Base-by-base conservation (phyloP, 768 basidiomycete genomes). In the Tylopilus sp. region DNA sequence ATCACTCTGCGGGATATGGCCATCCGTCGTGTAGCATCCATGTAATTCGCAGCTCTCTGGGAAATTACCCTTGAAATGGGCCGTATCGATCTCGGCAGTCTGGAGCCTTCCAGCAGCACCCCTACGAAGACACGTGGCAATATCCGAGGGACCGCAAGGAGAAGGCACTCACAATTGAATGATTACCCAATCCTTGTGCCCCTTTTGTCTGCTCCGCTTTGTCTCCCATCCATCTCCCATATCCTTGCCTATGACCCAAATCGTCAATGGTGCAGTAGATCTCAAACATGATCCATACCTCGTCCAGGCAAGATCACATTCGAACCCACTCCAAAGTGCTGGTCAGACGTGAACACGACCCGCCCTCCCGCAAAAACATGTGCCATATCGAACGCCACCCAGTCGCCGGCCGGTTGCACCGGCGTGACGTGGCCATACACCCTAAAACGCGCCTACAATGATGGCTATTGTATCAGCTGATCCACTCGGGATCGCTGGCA, bases 141-240 rank as follows among this genome's bases (percentile, higher is more conserved):
- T 15, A 30, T 44, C 26, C 18, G 44, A 22, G 22, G 17, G 39
- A 40, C 41, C 51, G 47, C 25, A 4, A 47, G 26, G 49, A 47
- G 26, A 48, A 13, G 74, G 40, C n/a, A 0, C 51, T 67, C 63
- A 93, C 91, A 99, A 73, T 71, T 86, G 88, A 50, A 95, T 83
- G 52, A 98, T 79, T 5, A 81, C 90, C 90, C 92, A 98, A 61
- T 98, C 95, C 42, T 83, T 89, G 69, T 94, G 93, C 35, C 79
- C 91, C 48, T 79, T 78, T 39, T 72, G 75, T 47, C 91, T 78
- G 62, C 88, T 95, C 54, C 97, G 78, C 66, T 88, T 92, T 3
- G 95, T 98, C 71, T 99, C 97, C 97, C 97, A 99, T 4, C 97
- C 97, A 64, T 97, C 95, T 5, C 94, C 85, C 93, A 99, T 99